Conservation (phyloP, 2,329 filamentous ascomycete species). For the Cordyceps militaris region DNA sequence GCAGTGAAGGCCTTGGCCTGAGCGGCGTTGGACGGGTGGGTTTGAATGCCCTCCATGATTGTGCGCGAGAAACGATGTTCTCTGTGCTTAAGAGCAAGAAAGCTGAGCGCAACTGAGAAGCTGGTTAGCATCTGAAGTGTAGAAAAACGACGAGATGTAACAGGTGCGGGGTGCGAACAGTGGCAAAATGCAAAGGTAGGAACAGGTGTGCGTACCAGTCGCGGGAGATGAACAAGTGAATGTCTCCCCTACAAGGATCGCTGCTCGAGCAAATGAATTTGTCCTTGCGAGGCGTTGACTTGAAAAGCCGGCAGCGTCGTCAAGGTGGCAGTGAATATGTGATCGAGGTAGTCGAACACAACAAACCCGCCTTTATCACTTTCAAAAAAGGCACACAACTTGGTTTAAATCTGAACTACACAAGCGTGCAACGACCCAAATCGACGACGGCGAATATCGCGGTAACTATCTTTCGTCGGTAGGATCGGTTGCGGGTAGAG, state of each 20-base stretch:
- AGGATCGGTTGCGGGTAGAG: slow-evolving; percentile 25
- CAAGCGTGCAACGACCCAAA: slow-evolving; percentile 13
- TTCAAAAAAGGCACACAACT: slow-evolving; percentile 20
- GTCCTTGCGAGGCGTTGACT: slow-evolving; percentile 19
- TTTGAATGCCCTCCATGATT: slow-evolving; percentile 83
- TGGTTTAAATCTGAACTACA: slow-evolving; percentile 26
- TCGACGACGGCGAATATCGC: slow-evolving; percentile 14
- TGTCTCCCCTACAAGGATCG: slow-evolving; percentile 70
- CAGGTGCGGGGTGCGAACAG: slow-evolving; percentile 13
- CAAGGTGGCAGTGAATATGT: slow-evolving; percentile 8
- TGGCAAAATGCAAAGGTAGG: slow-evolving; percentile 17
- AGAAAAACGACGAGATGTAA: not conserved
- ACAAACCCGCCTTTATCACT: slow-evolving; percentile 25
- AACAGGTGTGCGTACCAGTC: slow-evolving; percentile 50
- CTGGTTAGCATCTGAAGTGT: slow-evolving; percentile 20
- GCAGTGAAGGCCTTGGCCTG: slow-evolving; percentile 96
- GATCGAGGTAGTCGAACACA: not conserved
- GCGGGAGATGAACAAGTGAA: slow-evolving; percentile 96
- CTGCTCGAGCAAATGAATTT: slow-evolving; percentile 26
- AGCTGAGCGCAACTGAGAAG: slow-evolving; percentile 29
- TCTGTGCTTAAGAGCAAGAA: slow-evolving; percentile 14
- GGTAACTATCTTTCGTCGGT: slow-evolving; percentile 24
- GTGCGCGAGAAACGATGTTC: slow-evolving; percentile 13
- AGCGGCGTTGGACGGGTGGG: slow-evolving; percentile 82
- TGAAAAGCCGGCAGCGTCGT: slow-evolving; percentile 18